A percentile compares a stretch with the other conserved stretches of the same genome.
These are phyloP conservation scores for Xerocomus amazonicus DNA, from an alignment of 1,284 basidiomycete genomes.

Conservation along the genomic window DNA sequence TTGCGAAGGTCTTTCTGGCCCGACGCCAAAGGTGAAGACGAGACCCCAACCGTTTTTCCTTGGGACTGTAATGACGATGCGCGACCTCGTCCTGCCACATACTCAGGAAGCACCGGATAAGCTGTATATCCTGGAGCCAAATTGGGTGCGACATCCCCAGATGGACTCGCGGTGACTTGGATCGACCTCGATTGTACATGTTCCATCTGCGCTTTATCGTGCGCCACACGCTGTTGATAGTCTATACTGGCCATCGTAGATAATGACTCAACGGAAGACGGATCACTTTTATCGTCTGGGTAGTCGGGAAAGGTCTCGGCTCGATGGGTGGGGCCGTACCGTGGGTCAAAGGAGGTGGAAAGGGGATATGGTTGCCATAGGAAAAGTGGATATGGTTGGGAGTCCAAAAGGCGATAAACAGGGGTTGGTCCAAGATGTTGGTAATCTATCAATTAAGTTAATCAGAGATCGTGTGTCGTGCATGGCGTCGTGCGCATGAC, in stretches of 20 bases:
- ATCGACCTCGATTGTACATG: neutral
- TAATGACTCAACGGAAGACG: constrained; percentile 27
- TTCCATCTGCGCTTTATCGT: constrained; percentile 9
- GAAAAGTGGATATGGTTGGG: constrained; percentile 18
- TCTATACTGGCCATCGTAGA: constrained; percentile 14
- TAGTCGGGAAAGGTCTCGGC: constrained; percentile 11
- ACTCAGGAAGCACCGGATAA: constrained; percentile 14
- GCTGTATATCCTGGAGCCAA: constrained; percentile 8
- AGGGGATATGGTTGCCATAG: constrained; percentile 26
- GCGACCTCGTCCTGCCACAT: constrained; percentile 3
- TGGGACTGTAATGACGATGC: constrained; percentile 9
- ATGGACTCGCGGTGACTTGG: constrained; percentile 4
- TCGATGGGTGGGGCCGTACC: constrained; percentile 11
- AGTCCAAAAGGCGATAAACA: constrained; percentile 16
- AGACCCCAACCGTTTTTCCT: neutral
- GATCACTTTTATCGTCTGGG: constrained; percentile 28
- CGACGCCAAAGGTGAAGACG: constrained; percentile 5
- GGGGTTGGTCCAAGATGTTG: constrained; percentile 17
- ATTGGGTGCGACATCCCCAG: constrained; percentile 11
- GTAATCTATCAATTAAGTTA: constrained; percentile 15
- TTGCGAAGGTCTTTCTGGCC: constrained; percentile 19
- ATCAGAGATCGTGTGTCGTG: constrained; percentile 8
- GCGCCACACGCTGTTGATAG: constrained; percentile 4
- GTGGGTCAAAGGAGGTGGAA: constrained; percentile 17
- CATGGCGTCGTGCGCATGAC: constrained; percentile 3